These are phyloP conservation scores for Umbelopsis sp. DNA, from an alignment of 371 early-diverging fungal genomes.

Conservation along the genomic window DNA sequence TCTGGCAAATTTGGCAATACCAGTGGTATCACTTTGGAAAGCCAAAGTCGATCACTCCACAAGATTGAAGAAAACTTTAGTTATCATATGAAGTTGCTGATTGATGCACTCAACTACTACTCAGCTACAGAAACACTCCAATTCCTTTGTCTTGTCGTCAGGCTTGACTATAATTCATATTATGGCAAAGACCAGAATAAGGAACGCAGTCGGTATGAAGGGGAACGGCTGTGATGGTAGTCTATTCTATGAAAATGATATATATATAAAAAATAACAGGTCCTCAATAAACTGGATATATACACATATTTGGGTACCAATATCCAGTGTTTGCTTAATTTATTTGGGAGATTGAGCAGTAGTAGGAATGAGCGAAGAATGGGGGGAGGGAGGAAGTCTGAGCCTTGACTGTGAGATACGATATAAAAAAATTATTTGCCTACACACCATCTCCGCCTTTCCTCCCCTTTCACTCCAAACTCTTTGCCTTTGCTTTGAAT, in stretches of 20 bases:
- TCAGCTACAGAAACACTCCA: constrained; percentile 75
- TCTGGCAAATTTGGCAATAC: constrained; percentile 34
- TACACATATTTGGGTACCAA: constrained; percentile 14
- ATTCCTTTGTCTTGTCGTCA: constrained; percentile 75
- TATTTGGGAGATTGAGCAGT: constrained; percentile 5
- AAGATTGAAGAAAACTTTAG: constrained; percentile 67
- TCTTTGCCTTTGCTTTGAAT: constrained; percentile 5
- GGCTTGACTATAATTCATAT: constrained; percentile 76
- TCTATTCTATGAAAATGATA: neutral
- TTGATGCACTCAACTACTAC: constrained; percentile 77
- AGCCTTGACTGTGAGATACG: neutral
- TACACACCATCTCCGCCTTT: neutral
- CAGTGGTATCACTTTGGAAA: constrained; percentile 28
- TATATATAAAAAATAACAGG: neutral
- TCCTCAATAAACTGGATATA: neutral
- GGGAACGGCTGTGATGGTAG: constrained; percentile 1
- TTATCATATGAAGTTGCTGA: constrained; percentile 69
- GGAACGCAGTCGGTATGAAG: constrained; percentile 13
- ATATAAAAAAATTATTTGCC: neutral
- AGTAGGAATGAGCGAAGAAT: constrained; percentile 17
- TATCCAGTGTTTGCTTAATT: neutral
- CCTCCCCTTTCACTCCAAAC: neutral
- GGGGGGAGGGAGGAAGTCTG: neutral
- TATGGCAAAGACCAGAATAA: constrained; percentile 32
- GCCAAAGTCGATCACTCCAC: constrained; percentile 41